Conservation (phyloP, 352 stramenopile genomes). For the Globisporangium paroecandrum region DNA sequence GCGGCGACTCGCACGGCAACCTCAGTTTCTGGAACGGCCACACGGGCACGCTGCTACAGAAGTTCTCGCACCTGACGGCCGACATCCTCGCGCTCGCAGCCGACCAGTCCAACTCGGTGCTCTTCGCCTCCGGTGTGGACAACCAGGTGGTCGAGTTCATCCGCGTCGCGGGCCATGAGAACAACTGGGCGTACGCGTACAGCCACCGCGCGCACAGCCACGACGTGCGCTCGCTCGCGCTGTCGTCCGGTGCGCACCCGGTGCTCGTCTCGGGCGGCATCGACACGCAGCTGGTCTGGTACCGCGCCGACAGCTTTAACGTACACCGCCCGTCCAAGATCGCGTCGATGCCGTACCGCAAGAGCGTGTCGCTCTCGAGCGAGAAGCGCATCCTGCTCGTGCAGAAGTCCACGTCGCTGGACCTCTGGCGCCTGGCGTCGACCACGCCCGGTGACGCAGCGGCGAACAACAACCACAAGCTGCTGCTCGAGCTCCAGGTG, state of each 20-base stretch:
- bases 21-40: constrained; percentile 93
- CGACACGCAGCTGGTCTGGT: constrained; percentile 93
- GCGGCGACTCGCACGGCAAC: constrained; percentile 90
- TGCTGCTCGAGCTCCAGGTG: constrained; percentile 82
- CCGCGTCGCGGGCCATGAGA: constrained; percentile 34
- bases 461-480: constrained; percentile 33
- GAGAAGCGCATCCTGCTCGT: constrained; percentile 73
- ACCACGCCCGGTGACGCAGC: constrained; percentile 29
- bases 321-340: constrained; percentile 83
- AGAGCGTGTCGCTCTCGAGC: constrained; percentile 58
- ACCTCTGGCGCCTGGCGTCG: constrained; percentile 66
- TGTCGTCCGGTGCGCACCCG: constrained; percentile 47
- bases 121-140: constrained; percentile 93
- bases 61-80: constrained; percentile 89
- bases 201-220: constrained; percentile 89
- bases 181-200: constrained; percentile 79
- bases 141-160: constrained; percentile 89
- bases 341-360: constrained; percentile 83
- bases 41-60: constrained; percentile 89
- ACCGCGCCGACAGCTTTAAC: constrained; percentile 82
- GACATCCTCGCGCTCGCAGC: constrained; percentile 90
- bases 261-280: constrained; percentile 90
- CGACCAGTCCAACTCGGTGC: constrained; percentile 76
- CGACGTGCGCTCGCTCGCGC: constrained; percentile 84
- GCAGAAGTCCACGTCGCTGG: constrained; percentile 65